Conservation (phyloP, 352 stramenopile species). For the Globisporangium rhizosaccharum region DNA sequence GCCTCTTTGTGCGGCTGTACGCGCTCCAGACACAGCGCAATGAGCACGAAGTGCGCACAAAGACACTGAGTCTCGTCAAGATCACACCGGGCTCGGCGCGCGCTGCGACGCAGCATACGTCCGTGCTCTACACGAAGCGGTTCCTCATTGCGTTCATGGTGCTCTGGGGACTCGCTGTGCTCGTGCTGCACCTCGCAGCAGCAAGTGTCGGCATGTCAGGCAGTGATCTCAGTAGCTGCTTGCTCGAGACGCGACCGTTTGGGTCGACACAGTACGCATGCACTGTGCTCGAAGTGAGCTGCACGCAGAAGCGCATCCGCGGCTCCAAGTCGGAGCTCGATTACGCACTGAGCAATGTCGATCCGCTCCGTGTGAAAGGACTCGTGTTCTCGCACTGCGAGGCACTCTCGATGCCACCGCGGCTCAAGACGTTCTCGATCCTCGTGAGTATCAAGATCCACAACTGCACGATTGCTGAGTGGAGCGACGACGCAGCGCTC, state of each 20-base stretch:
- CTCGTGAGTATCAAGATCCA: slow-evolving; percentile 16
- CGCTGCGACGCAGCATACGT: not conserved
- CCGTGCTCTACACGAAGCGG: not conserved
- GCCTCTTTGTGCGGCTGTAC: slow-evolving; percentile 3
- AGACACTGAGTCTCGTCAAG: not conserved
- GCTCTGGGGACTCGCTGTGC: slow-evolving; percentile 8
- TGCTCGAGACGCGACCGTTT: slow-evolving; percentile 18
- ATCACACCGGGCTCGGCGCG: too few species aligned
- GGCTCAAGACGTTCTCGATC: slow-evolving; percentile 7
- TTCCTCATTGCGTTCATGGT: slow-evolving; percentile 5
- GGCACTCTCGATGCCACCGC: slow-evolving; percentile 8
- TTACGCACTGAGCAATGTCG: not conserved
- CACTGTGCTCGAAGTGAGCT: slow-evolving; percentile 15
- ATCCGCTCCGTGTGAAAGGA: not conserved
- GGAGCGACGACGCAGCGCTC: slow-evolving; percentile 8
- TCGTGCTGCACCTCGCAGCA: slow-evolving; percentile 7
- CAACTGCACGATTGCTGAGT: slow-evolving; percentile 17
- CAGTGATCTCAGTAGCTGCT: slow-evolving; percentile 4
- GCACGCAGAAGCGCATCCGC: slow-evolving; percentile 1
- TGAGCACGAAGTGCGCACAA: not conserved
- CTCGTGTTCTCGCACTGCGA: slow-evolving; percentile 15
- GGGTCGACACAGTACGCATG: slow-evolving; percentile 10
- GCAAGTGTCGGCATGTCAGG: not conserved
- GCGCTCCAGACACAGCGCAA: not conserved
- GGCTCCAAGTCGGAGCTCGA: not conserved